Evolutionary conservation across 768 basidiomycete genomes (phyloP).

Genomic region (Mycena metata): DNA sequence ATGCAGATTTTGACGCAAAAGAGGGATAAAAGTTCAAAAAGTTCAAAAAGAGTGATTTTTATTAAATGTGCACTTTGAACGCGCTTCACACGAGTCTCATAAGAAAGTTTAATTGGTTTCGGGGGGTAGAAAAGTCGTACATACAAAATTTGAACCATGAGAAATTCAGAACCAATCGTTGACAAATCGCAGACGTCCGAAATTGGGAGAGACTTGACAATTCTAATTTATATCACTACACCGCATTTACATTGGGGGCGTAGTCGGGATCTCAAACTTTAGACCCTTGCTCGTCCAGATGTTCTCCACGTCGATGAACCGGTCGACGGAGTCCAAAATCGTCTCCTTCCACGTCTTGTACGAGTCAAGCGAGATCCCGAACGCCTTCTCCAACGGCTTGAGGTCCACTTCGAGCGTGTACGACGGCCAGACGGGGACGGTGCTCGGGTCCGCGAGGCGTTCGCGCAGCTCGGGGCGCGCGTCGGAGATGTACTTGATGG

Average conservation of each 20-base stretch:
- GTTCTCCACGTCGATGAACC: constrained; percentile 32
- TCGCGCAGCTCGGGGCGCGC: constrained; percentile 34
- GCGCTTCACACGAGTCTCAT: too few species aligned
- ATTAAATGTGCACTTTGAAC: too few species aligned
- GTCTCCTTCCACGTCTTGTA: constrained; percentile 37
- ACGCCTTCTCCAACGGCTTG: constrained; percentile 40
- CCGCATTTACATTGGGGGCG: constrained; percentile 32
- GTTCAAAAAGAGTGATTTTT: too few species aligned
- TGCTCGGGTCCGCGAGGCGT: constrained; percentile 28
- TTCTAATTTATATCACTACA: too few species aligned
- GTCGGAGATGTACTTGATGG: constrained; percentile 23
- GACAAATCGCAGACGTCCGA: too few species aligned
- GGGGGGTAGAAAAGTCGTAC: too few species aligned
- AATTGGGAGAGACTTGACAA: too few species aligned
- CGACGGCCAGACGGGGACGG: constrained; percentile 18
- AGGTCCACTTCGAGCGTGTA: constrained; percentile 37
- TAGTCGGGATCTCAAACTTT: constrained; percentile 28
- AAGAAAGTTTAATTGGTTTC: too few species aligned
- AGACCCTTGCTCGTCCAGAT: constrained; percentile 36
- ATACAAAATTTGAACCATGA: too few species aligned
- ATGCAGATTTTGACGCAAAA: too few species aligned
- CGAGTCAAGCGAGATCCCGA: constrained; percentile 20
- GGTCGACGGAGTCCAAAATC: constrained; percentile 34
- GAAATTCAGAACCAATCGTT: too few species aligned
- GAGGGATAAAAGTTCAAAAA: too few species aligned